These are phyloP conservation scores for Debaryomyces castellii DNA, from an alignment of 805 yeast genomes.

Conservation along the genomic window DNA sequence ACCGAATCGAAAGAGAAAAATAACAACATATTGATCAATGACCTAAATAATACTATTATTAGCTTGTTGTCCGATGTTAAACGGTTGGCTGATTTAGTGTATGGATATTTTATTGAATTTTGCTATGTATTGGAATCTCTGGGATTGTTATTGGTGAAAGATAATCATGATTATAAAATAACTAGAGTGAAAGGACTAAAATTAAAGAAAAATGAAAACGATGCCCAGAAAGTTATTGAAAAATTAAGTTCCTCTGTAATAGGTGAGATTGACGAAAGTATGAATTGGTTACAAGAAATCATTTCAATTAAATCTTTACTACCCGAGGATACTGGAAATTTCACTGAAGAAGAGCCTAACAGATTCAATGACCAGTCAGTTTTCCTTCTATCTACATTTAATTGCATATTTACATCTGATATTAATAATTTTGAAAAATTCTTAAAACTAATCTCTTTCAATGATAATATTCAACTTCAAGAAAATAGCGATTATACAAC, in stretches of 20 bases:
- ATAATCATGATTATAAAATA: slow-evolving; percentile 44
- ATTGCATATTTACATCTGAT: slow-evolving; percentile 15
- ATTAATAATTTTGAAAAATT: slow-evolving; percentile 16
- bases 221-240: slow-evolving; percentile 29
- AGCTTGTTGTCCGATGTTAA: slow-evolving; percentile 14
- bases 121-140: slow-evolving; percentile 69
- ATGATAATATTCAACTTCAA: slow-evolving; percentile 24
- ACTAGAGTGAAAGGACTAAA: slow-evolving; percentile 80
- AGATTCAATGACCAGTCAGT: slow-evolving; percentile 12
- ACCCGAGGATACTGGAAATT: slow-evolving; percentile 6
- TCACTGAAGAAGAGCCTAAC: slow-evolving; percentile 11
- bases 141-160: slow-evolving; percentile 66
- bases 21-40: slow-evolving; percentile 27
- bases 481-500: slow-evolving; percentile 17
- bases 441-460: slow-evolving; percentile 24
- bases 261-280: slow-evolving; percentile 33
- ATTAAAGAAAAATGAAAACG: slow-evolving; percentile 38
- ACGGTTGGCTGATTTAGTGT: slow-evolving; percentile 15
- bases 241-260: slow-evolving; percentile 42
- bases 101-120: slow-evolving; percentile 38
- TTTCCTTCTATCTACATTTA: slow-evolving; percentile 15
- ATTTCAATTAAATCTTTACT: slow-evolving; percentile 6
- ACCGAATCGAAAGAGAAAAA: slow-evolving; percentile 24
- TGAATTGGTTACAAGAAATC: slow-evolving; percentile 50
- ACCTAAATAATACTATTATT: slow-evolving; percentile 20